Percentiles rank a stretch among this genome's conserved stretches.
Evolutionary conservation across 176 grass and related monocot species (phyloP).

Genomic region (Phyllostachys edulis): DNA sequence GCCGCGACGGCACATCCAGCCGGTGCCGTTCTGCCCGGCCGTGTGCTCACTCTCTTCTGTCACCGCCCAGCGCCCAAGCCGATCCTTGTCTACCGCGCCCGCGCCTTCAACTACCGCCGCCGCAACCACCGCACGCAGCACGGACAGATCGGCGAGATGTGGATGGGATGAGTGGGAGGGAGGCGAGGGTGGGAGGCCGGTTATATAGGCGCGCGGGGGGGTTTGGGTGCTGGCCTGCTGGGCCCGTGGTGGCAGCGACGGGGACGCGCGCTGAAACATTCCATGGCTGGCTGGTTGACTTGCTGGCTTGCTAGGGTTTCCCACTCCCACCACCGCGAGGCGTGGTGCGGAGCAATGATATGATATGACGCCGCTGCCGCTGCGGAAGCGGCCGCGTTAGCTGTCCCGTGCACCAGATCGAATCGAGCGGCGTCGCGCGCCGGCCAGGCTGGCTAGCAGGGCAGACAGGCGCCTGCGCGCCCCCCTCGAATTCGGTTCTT

Average conservation of each 20-base stretch:
- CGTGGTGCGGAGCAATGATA: neutral
- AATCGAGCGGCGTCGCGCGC: neutral
- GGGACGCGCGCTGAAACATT: conserved; percentile 22
- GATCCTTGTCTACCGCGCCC: neutral
- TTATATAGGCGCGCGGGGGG: conserved; percentile 34
- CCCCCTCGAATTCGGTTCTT: neutral
- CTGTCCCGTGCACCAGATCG: too few relatives aligned
- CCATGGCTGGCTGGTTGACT: neutral
- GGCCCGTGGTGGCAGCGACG: conserved; percentile 10
- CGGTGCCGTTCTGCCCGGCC: conserved; percentile 58
- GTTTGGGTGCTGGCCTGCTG: neutral
- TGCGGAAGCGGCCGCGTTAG: neutral
- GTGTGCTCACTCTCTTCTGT: conserved; percentile 85
- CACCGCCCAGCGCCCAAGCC: conserved; percentile 29
- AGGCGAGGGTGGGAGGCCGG: neutral
- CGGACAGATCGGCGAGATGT: neutral
- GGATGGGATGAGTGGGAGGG: neutral
- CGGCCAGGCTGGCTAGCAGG: conserved; percentile 16
- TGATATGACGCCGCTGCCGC: conserved; percentile 18
- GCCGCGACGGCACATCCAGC: conserved; percentile 52
- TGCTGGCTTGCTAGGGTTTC: conserved; percentile 22
- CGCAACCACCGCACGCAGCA: conserved; percentile 30
- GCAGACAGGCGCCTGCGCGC: conserved; percentile 6
- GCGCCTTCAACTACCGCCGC: neutral
- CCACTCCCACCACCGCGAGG: neutral